Percentiles rank a stretch among this genome's conserved stretches.
These are phyloP conservation scores for Suillus bovinus DNA, from an alignment of 768 basidiomycete species.

Conservation along the genomic window DNA sequence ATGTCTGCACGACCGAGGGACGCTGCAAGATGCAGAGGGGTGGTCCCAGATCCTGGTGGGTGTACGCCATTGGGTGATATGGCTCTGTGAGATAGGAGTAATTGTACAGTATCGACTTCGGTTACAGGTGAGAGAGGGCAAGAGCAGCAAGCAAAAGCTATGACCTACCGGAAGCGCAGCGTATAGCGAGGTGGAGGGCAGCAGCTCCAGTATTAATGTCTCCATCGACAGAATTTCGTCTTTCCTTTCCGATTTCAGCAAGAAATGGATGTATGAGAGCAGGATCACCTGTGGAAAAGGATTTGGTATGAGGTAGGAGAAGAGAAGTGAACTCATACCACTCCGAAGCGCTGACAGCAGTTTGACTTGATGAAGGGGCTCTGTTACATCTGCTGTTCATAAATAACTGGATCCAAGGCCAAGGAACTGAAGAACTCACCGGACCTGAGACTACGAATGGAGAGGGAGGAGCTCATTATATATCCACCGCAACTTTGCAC, in stretches of 20 bases:
- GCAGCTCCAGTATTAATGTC: constrained; percentile 69
- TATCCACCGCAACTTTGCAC: neutral
- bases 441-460: constrained; percentile 19
- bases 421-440: neutral
- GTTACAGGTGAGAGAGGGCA: constrained; percentile 8
- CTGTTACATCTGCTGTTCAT: constrained; percentile 23
- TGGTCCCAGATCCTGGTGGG: constrained; percentile 69
- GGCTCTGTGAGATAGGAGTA: constrained; percentile 69
- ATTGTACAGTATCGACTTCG: constrained; percentile 64
- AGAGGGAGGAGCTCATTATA: constrained; percentile 11
- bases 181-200: constrained; percentile 79
- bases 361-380: constrained; percentile 64
- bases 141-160: neutral
- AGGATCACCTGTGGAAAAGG: constrained; percentile 57
- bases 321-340: constrained; percentile 39
- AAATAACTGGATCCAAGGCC: constrained; percentile 11
- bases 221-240: constrained; percentile 46
- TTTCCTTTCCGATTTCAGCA: constrained; percentile 71
- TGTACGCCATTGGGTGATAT: constrained; percentile 80
- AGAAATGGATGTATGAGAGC: constrained; percentile 80
- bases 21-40: constrained; percentile 73
- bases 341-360: constrained; percentile 61
- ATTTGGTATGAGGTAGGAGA: constrained; percentile 1
- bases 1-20: constrained; percentile 72
- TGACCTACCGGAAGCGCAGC: constrained; percentile 71